Evolutionary conservation across 768 basidiomycete genomes (phyloP).

Genomic region (Gautieria morchelliformis): DNA sequence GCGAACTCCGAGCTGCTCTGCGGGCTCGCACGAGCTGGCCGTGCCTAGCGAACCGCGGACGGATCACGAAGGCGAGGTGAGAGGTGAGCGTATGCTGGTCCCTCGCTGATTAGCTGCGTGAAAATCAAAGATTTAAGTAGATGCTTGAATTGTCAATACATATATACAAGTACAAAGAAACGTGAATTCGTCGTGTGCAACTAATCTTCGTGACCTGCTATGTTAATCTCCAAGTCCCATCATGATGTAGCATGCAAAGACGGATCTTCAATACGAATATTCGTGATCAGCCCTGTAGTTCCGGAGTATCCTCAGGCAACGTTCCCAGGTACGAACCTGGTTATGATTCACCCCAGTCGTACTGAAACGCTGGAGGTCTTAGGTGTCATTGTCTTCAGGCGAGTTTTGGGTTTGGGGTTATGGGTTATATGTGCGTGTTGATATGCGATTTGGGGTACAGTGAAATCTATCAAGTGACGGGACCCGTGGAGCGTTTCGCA

Average conservation of each 20-base stretch:
- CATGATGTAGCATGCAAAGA: conserved; percentile 64
- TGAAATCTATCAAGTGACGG: conserved; percentile 96
- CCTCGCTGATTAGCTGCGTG: too few relatives aligned
- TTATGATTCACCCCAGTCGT: conserved; percentile 10
- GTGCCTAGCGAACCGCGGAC: too few relatives aligned
- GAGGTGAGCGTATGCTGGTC: too few relatives aligned
- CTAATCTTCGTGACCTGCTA: too few relatives aligned
- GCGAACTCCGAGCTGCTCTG: too few relatives aligned
- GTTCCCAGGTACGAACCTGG: conserved; percentile 57
- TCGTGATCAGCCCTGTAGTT: conserved; percentile 69
- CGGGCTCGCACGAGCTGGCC: too few relatives aligned
- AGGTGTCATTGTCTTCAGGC: conserved; percentile 84
- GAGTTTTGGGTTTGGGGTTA: conserved; percentile 4
- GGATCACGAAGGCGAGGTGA: too few relatives aligned
- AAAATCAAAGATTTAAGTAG: too few relatives aligned
- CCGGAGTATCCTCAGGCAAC: conserved; percentile 83
- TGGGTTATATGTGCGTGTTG: background rate
- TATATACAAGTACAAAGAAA: too few relatives aligned
- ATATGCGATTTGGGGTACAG: conserved; percentile 26
- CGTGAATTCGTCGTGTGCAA: too few relatives aligned
- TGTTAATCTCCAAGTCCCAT: conserved; percentile 77
- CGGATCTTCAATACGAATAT: conserved; percentile 66
- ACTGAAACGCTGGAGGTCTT: conserved; percentile 23
- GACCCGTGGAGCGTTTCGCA: conserved; percentile 89
- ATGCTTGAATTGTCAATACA: too few relatives aligned